phyloP scores from a whole-genome alignment of 805 yeast genomes.

The Deakozyma indianensis region DNA sequence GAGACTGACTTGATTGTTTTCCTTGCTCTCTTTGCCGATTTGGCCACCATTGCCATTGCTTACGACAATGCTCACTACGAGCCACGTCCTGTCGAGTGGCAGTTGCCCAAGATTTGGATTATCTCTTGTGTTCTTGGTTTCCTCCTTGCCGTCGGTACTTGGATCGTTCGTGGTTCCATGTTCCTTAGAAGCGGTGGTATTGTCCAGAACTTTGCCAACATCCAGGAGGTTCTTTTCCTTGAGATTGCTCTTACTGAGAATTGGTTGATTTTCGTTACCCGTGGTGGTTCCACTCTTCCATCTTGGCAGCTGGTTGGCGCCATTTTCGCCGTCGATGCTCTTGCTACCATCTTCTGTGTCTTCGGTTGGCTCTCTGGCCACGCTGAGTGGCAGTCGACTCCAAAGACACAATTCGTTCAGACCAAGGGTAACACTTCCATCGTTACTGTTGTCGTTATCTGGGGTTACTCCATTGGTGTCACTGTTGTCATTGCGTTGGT shows the following conservation, averaged over 20 bases:
- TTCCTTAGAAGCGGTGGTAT: constrained; percentile 68
- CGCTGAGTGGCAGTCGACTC: constrained; percentile 17
- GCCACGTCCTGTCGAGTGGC: constrained; percentile 91
- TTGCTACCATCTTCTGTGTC: constrained; percentile 80
- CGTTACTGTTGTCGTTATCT: constrained; percentile 83
- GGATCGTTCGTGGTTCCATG: constrained; percentile 92
- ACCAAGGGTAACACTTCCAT: constrained; percentile 88
- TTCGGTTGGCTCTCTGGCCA: constrained; percentile 74
- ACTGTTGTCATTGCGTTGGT: constrained; percentile 94
- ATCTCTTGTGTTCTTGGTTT: constrained; percentile 80
- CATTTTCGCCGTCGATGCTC: constrained; percentile 76
- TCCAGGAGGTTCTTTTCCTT: constrained; percentile 88
- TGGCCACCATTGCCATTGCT: constrained; percentile 94
- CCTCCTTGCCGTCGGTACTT: constrained; percentile 79
- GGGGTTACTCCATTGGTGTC: constrained; percentile 92
- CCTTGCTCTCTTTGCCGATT: constrained; percentile 95
- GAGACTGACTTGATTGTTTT: constrained; percentile 84
- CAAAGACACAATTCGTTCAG: constrained; percentile 32
- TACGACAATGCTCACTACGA: constrained; percentile 95
- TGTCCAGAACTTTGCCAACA: constrained; percentile 87
- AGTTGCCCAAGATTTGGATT: constrained; percentile 95
- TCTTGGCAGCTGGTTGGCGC: constrained; percentile 95
- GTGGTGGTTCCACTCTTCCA: constrained; percentile 99
- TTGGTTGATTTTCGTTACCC: constrained; percentile 93
- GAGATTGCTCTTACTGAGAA: constrained; percentile 91